Evolutionary conservation across 2,329 filamentous ascomycete genomes (phyloP), one percentile per base, ranked within the genome.

Genomic region (Penicillium sp.): DNA sequence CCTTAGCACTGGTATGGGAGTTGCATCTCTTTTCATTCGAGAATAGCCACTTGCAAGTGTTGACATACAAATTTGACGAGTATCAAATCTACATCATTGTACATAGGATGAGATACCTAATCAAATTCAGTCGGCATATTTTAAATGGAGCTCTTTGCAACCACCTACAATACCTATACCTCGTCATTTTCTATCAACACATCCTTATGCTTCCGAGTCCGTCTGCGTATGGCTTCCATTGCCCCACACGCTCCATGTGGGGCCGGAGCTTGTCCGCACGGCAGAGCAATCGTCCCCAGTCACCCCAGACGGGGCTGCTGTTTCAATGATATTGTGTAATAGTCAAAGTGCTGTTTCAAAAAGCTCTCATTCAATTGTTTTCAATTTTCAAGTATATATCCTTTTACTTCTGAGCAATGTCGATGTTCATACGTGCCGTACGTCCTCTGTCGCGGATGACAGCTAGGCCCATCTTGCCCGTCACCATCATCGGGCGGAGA

Each of bases 401-500:
- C 13, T 18, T 16, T 12, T 12, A 29, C n/a, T 36, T 8, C 34
- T 28, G 24, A 6, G 24, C 47, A 38, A 57, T 59, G 59, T 60
- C 61, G 2, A 46, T 54, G 28, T 47, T 62, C n/a, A 43, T 49
- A 28, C 56, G 56, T 34, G 31, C 59, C 42, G 31, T 48, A 39
- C 58, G 60, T 15, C 49, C 45, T 16, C 21, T 49, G 29, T 38
- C 56, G 33, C 56, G 47, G 24, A 42, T 29, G 10, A 42, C 36
- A 10, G 41, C 31, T 36, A 43, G 47, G 18, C 31, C 52, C 41
- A 39, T 49, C 31, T 26, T 49, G 31, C 18, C 50, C 9, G 28
- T 21, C 28, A 18, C 15, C 18, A 10, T 28, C 85, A 59, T 87
- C 86, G 64, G 90, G 80, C 33, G 78, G 78, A 78, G 67, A 84